These are phyloP conservation scores for Hippophae tibetana DNA, from an alignment of 306 rosid genomes.

Conservation along the genomic window DNA sequence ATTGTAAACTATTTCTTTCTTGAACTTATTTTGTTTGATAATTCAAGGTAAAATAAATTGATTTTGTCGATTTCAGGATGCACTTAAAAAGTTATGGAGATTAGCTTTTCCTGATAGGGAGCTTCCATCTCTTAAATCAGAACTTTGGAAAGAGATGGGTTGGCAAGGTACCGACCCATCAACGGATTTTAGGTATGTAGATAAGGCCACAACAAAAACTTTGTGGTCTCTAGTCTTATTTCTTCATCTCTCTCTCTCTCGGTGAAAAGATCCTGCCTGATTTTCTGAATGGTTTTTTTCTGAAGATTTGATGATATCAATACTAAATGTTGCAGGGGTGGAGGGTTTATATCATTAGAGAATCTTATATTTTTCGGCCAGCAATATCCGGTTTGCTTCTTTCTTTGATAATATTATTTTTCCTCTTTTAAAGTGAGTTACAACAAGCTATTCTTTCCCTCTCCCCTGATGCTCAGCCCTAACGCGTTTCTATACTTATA, in stretches of 20 bases:
- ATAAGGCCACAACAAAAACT: neutral
- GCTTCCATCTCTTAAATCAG: conserved; percentile 79
- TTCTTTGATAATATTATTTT: conserved; percentile 16
- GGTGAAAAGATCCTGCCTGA: no score
- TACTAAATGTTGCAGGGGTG: conserved; percentile 60
- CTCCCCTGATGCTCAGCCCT: neutral
- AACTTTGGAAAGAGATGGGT: conserved; percentile 98
- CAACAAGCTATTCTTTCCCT: neutral
- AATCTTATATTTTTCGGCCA: conserved; percentile 81
- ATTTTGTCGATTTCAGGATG: conserved; percentile 46
- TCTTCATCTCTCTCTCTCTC: no score
- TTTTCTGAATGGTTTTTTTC: no score
- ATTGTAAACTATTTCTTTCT: neutral
- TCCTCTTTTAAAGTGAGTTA: neutral
- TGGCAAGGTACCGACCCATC: conserved; percentile 99
- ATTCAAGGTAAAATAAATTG: neutral
- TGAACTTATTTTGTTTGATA: neutral
- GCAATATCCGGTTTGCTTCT: conserved; percentile 58
- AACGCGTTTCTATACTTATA: no score
- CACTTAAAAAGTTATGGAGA: conserved; percentile 68
- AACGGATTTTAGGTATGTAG: conserved; percentile 83
- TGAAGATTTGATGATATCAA: conserved; percentile 5
- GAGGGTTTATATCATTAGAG: conserved; percentile 86
- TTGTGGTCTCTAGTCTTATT: neutral
- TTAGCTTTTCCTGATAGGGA: conserved; percentile 79